These are phyloP conservation scores for Amaranthus tricolor DNA, from an alignment of 179 eudicot species.

Conservation along the genomic window DNA sequence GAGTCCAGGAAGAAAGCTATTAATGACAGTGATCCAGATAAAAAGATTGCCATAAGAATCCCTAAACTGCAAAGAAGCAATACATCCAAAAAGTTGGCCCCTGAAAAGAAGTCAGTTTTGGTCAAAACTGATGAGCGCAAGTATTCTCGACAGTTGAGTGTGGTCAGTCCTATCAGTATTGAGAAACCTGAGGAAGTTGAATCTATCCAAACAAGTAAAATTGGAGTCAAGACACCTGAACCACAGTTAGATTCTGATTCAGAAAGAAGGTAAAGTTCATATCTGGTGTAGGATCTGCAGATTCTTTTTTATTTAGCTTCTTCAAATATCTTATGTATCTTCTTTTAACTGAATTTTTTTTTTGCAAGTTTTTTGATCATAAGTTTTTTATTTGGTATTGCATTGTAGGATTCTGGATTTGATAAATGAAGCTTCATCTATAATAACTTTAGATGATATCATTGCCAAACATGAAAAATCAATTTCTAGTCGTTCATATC, in stretches of 20 bases:
- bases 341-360: neutral
- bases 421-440: slow-evolving; percentile 47
- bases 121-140: slow-evolving; percentile 22
- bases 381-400: slow-evolving; percentile 12
- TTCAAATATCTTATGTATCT: too few relatives aligned
- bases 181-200: slow-evolving; percentile 17
- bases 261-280: slow-evolving; percentile 32
- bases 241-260: slow-evolving; percentile 35
- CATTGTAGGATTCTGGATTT: slow-evolving; percentile 52
- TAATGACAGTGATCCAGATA: slow-evolving; percentile 17
- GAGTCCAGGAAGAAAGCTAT: slow-evolving; percentile 28
- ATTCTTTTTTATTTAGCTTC: neutral
- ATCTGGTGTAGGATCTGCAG: neutral
- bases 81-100: slow-evolving; percentile 14
- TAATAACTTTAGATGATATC: slow-evolving; percentile 53
- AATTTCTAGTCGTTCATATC: slow-evolving; percentile 31
- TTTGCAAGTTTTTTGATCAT: neutral
- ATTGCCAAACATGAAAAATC: slow-evolving; percentile 38
- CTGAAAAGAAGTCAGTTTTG: slow-evolving; percentile 23
- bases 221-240: slow-evolving; percentile 10
- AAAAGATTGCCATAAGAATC: slow-evolving; percentile 14
- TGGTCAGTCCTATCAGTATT: slow-evolving; percentile 18
- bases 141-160: slow-evolving; percentile 19
- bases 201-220: slow-evolving; percentile 6
- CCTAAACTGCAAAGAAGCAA: slow-evolving; percentile 24